Percentiles rank a stretch among this genome's conserved stretches.
Evolutionary conservation across 768 basidiomycete genomes (phyloP).

Genomic region (Amanita thiersii): DNA sequence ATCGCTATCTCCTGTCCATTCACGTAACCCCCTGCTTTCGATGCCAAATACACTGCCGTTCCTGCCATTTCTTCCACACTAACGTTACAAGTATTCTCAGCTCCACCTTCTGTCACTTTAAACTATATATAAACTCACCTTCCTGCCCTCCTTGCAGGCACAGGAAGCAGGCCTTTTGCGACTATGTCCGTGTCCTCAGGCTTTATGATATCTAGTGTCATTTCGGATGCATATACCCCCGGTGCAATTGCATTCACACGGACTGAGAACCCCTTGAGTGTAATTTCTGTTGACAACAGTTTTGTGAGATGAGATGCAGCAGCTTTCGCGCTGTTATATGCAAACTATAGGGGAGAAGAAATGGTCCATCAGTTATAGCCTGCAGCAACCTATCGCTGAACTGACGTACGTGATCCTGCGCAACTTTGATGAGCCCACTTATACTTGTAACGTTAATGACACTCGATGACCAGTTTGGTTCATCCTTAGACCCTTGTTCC

Average conservation of each 20-base stretch:
- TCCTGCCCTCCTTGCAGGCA: conserved; percentile 59
- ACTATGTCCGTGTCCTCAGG: conserved; percentile 43
- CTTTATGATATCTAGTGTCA: conserved; percentile 50
- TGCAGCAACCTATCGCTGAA: not conserved
- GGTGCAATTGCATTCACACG: conserved; percentile 73
- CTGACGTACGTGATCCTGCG: conserved; percentile 69
- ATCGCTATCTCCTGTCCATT: conserved; percentile 75
- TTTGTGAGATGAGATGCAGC: conserved; percentile 71
- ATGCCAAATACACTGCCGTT: conserved; percentile 68
- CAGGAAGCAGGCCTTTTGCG: conserved; percentile 49
- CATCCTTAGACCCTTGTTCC: conserved; percentile 60
- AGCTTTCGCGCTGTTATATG: conserved; percentile 76
- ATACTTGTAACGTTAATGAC: conserved; percentile 78
- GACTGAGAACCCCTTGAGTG: conserved; percentile 56
- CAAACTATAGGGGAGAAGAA: conserved; percentile 43
- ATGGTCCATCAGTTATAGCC: not conserved
- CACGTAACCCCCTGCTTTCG: conserved; percentile 63
- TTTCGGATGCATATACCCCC: conserved; percentile 69
- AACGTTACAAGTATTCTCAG: not conserved
- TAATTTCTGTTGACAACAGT: conserved; percentile 71
- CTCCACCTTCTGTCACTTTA: not conserved
- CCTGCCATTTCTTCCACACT: conserved; percentile 73
- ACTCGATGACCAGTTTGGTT: conserved; percentile 46
- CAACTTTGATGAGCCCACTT: conserved; percentile 61
- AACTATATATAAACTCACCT: conserved; percentile 38